Evolutionary conservation across 192 early-diverging fungal genomes (phyloP).

Genomic region (Dissophora ornata): DNA sequence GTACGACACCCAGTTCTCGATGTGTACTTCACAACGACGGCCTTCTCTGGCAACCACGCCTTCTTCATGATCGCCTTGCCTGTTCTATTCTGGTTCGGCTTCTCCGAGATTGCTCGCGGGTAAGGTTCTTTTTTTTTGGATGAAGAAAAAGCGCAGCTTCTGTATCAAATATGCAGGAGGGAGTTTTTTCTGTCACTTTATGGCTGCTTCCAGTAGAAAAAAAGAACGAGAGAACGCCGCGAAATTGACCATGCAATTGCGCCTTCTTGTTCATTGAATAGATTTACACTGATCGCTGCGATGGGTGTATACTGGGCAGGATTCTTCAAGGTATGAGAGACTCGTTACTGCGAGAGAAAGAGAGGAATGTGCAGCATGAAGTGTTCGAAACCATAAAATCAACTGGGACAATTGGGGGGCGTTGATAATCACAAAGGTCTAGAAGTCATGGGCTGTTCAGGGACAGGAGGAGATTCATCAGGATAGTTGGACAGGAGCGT

Average conservation of each 20-base stretch:
- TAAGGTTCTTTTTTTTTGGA: conserved; percentile 27
- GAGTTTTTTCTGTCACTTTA: too few relatives aligned
- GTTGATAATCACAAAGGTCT: too few relatives aligned
- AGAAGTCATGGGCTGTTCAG: too few relatives aligned
- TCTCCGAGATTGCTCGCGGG: conserved; percentile 71
- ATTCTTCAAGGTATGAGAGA: conserved; percentile 70
- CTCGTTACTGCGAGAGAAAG: too few relatives aligned
- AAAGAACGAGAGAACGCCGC: too few relatives aligned
- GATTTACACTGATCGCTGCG: conserved; percentile 58
- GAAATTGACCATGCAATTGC: too few relatives aligned
- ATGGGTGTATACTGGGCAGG: conserved; percentile 70
- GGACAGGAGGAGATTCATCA: neutral
- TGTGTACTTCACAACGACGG: conserved; percentile 72
- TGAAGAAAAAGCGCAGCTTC: neutral
- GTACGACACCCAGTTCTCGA: conserved; percentile 66
- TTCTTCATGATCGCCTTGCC: conserved; percentile 89
- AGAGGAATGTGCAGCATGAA: too few relatives aligned
- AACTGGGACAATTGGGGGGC: too few relatives aligned
- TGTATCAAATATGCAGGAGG: neutral
- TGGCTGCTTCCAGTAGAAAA: too few relatives aligned
- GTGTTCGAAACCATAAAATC: too few relatives aligned
- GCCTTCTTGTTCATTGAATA: conserved; percentile 5
- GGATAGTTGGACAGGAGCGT: too few relatives aligned
- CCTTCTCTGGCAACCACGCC: conserved; percentile 87
- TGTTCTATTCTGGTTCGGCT: conserved; percentile 83